A percentile compares a stretch with the other conserved stretches of the same genome.
phyloP scores from a whole-genome alignment of 2,329 filamentous ascomycete species.

The Blastomyces emzantsi region DNA sequence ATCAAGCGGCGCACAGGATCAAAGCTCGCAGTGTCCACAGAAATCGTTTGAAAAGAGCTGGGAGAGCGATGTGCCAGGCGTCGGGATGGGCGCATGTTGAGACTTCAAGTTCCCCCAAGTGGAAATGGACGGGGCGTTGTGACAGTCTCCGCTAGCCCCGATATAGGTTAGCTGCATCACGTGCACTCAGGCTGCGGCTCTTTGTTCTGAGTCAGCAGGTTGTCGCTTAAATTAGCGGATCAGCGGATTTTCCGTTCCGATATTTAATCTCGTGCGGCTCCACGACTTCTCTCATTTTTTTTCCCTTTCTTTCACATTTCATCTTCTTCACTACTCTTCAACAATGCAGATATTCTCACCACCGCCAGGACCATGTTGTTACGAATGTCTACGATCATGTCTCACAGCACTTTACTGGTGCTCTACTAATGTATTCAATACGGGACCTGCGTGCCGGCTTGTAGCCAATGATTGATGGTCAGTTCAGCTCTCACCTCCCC shows the following conservation, averaged over 20 bases:
- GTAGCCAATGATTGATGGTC: not conserved
- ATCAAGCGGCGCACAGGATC: constrained; percentile 8
- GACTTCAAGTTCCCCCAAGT: constrained; percentile 11
- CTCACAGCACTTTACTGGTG: not conserved
- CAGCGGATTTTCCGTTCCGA: constrained; percentile 5
- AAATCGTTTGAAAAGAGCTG: not conserved
- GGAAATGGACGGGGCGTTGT: constrained; percentile 14
- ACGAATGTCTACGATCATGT: not conserved
- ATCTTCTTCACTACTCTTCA: constrained; percentile 1
- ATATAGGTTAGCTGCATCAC: constrained; percentile 8
- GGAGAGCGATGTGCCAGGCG: constrained; percentile 2
- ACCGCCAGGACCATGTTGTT: not conserved
- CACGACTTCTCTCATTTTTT: constrained; percentile 12
- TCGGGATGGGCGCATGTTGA: constrained; percentile 14
- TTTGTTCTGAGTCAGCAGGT: constrained; percentile 6
- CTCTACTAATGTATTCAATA: not conserved
- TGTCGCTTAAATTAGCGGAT: constrained; percentile 14
- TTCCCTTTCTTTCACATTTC: constrained; percentile 13
- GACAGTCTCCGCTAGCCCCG: constrained; percentile 13
- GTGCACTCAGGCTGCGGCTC: constrained; percentile 11
- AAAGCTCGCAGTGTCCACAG: constrained; percentile 1
- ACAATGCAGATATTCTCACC: not conserved
- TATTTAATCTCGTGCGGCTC: not conserved
- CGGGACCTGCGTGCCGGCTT: not conserved
- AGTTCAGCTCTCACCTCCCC: not conserved